Percentiles rank a stretch among this genome's conserved stretches.
Conservation (phyloP, 1,284 basidiomycete species). For the Termitomyces sp. region DNA sequence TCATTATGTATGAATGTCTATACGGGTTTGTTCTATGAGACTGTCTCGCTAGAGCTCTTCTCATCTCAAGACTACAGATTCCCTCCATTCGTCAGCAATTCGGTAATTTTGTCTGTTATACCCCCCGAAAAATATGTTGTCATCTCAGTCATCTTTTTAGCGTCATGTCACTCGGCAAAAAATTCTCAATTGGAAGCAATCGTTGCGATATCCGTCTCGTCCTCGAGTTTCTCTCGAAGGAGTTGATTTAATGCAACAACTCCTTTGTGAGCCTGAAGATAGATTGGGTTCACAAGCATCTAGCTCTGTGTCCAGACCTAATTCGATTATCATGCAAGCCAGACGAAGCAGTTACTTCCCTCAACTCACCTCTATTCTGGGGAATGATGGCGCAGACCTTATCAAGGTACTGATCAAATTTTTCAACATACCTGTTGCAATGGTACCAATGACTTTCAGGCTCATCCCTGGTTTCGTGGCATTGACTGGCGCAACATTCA, state of each 20-base stretch:
- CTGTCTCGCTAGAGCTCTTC: constrained; percentile 11
- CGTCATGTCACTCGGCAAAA: constrained; percentile 88
- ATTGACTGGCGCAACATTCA: constrained; percentile 85
- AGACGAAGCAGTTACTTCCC: constrained; percentile 71
- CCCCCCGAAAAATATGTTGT: constrained; percentile 5
- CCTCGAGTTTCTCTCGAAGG: constrained; percentile 84
- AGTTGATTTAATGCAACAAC: constrained; percentile 78
- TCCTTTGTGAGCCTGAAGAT: constrained; percentile 93
- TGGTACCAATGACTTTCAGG: constrained; percentile 39
- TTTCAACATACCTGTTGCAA: background rate
- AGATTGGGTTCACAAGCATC: constrained; percentile 76
- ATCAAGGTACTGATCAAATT: constrained; percentile 61
- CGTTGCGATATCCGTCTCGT: constrained; percentile 81
- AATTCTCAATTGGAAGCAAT: constrained; percentile 89
- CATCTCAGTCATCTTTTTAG: constrained; percentile 32
- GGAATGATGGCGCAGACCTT: constrained; percentile 78
- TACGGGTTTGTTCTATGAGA: constrained; percentile 61
- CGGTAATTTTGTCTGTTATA: constrained; percentile 41
- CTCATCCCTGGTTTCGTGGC: constrained; percentile 82
- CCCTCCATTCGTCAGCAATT: constrained; percentile 90
- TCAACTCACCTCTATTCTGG: constrained; percentile 39
- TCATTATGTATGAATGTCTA: constrained; percentile 88
- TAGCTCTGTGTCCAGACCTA: constrained; percentile 66
- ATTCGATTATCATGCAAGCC: constrained; percentile 70
- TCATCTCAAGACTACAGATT: constrained; percentile 48